These are phyloP conservation scores for Candida nitratophila DNA, from an alignment of 805 yeast species.

Conservation along the genomic window DNA sequence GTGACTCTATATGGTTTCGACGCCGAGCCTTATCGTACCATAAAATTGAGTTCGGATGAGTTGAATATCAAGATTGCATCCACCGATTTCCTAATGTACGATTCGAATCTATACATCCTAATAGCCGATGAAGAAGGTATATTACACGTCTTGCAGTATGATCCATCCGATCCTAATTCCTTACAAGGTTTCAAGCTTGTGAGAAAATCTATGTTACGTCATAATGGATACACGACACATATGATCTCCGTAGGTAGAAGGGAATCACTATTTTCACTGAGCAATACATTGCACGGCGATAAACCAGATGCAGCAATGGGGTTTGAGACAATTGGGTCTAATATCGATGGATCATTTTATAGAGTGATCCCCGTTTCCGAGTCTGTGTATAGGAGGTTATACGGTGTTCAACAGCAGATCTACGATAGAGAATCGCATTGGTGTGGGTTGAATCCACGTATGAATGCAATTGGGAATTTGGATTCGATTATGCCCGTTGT, in stretches of 20 bases:
- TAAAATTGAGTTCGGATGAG: conserved; percentile 69
- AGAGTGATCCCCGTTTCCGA: conserved; percentile 72
- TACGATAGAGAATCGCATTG: conserved; percentile 66
- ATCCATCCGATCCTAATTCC: conserved; percentile 86
- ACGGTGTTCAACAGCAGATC: conserved; percentile 81
- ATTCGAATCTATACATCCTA: conserved; percentile 59
- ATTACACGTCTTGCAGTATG: conserved; percentile 73
- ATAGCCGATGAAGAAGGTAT: conserved; percentile 62
- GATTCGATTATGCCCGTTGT: conserved; percentile 29
- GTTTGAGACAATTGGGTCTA: conserved; percentile 63
- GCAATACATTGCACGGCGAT: conserved; percentile 14
- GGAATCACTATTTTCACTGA: conserved; percentile 22
- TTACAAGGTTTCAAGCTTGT: conserved; percentile 71
- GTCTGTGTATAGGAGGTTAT: conserved; percentile 68
- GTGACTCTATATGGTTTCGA: conserved; percentile 83
- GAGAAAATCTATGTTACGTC: conserved; percentile 61
- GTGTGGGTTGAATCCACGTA: conserved; percentile 76
- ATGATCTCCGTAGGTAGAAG: conserved; percentile 38
- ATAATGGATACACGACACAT: conserved; percentile 54
- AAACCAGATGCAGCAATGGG: conserved; percentile 21
- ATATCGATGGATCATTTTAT: conserved; percentile 73
- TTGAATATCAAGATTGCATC: conserved; percentile 54
- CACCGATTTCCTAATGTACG: conserved; percentile 70
- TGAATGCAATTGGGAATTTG: conserved; percentile 45
- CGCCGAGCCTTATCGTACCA: conserved; percentile 89